Conservation (phyloP, 768 basidiomycete species). For the Pleurotus citrinopileatus region DNA sequence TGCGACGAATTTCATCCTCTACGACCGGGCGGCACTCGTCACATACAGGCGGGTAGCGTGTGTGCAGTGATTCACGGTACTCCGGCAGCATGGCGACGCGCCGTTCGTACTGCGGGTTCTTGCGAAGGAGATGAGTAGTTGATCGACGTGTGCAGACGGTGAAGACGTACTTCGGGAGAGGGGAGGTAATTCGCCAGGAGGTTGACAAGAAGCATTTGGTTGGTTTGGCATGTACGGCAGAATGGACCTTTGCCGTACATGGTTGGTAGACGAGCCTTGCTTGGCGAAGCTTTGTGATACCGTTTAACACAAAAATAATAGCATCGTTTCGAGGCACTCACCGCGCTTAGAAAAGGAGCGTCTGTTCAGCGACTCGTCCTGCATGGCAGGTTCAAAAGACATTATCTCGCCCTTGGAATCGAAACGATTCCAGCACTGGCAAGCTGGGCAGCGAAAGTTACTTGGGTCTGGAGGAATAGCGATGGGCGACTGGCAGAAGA, state of each 20-base stretch:
- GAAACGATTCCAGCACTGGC: constrained; percentile 74
- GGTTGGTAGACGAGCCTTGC: constrained; percentile 66
- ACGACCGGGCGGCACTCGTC: constrained; percentile 70
- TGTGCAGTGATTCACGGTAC: constrained; percentile 72
- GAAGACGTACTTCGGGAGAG: constrained; percentile 57
- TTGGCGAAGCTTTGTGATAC: constrained; percentile 53
- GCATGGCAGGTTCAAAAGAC: constrained; percentile 88
- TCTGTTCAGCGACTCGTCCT: constrained; percentile 70
- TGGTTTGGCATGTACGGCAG: constrained; percentile 89
- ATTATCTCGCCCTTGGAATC: constrained; percentile 71
- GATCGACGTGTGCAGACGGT: background rate
- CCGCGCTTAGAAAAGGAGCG: constrained; percentile 72
- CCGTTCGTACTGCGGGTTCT: constrained; percentile 67
- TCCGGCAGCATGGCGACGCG: constrained; percentile 63
- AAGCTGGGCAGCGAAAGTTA: constrained; percentile 65
- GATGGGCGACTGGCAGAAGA: constrained; percentile 61
- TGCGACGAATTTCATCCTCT: constrained; percentile 74
- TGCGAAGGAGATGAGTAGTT: constrained; percentile 7
- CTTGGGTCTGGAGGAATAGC: constrained; percentile 44
- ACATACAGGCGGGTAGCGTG: constrained; percentile 89
- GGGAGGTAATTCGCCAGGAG: constrained; percentile 90
- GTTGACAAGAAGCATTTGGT: constrained; percentile 84
- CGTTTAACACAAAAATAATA: background rate
- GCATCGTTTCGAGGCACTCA: constrained; percentile 25
- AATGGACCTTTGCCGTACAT: constrained; percentile 62